phyloP scores from a whole-genome alignment of 768 basidiomycete species.

The Lactarius quietus region DNA sequence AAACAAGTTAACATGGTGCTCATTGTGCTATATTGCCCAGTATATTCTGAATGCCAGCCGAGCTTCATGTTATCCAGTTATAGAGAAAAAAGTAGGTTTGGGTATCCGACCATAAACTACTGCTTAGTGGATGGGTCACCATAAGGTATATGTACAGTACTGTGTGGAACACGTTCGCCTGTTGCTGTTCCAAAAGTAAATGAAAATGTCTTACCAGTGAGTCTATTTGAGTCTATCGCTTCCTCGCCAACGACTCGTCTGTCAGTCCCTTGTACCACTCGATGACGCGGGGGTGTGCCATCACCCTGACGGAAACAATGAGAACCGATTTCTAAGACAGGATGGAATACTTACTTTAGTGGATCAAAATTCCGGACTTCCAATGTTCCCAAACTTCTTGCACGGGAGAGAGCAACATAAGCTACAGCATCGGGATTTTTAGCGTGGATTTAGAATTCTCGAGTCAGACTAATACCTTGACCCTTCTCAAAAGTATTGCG shows the following conservation, averaged over 20 bases:
- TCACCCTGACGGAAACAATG: constrained; percentile 42
- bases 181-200: not conserved
- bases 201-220: not conserved
- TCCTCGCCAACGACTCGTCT: not conserved
- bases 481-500: constrained; percentile 74
- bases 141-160: not conserved
- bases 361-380: constrained; percentile 64
- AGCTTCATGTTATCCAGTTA: not conserved
- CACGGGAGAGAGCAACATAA: constrained; percentile 71
- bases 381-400: constrained; percentile 59
- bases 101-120: not conserved
- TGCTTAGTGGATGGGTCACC: not conserved
- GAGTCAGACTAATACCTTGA: constrained; percentile 48
- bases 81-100: not conserved
- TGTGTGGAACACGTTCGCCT: not conserved
- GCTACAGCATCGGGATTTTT: constrained; percentile 36
- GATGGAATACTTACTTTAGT: constrained; percentile 43
- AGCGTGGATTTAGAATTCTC: not conserved
- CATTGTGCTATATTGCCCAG: not conserved
- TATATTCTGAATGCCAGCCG: not conserved
- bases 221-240: not conserved
- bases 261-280: constrained; percentile 42
- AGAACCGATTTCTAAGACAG: constrained; percentile 5
- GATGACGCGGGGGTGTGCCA: constrained; percentile 60
- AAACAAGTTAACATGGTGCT: not conserved